Evolutionary conservation across 148 eudicot genomes (phyloP), one percentile per base, ranked within the genome.

Genomic region (Dysphania ambrosioides): DNA sequence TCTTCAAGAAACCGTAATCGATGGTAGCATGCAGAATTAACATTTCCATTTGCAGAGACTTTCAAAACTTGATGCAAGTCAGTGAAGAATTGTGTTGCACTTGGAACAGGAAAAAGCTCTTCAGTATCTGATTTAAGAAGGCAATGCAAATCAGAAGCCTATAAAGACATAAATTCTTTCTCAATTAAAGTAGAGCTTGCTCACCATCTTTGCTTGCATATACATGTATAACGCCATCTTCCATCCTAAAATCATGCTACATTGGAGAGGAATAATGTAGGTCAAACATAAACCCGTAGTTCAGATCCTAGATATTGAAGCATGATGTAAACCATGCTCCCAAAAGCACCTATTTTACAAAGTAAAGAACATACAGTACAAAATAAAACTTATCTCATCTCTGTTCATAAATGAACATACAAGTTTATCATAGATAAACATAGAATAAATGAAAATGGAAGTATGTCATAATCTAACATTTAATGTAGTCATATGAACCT

Each of bases 1-100:
- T 90, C 92, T 75, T 90, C 96, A 53, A 88, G 89, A 79, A 88
- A 88, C 64, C 88, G 75, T 36, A 90, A 82, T 56, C 96, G 88
- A 69, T 87, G 92, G 85, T 87, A 82, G 67, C 96, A 90, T 24
- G 87, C 83, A 42, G 96, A 86, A 23, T 83, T 87, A 78, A 85
- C 90, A 80, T 88, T 87, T 77, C 92, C 96, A 73, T 72, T 77
- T 56, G 96, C 85, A 42, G 83, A 61, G 71, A 90, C 80, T 76
- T 86, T 87, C 44, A 90, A 83, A 63, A 90, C 66, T 70, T 87
- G 80, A 79, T 90, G 92, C 88, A 88, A 66, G 75, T 90, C 92
- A 18, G 92, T 90, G 85, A 90, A 90, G 77, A 90, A 90, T 26
- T 72, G 79, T 18, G 96, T 88, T 35, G 96, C 85, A 81, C 87